A percentile compares a stretch with the other conserved stretches of the same genome.
Conservation (phyloP, 768 basidiomycete genomes). For the Clitopilus passeckerianus region DNA sequence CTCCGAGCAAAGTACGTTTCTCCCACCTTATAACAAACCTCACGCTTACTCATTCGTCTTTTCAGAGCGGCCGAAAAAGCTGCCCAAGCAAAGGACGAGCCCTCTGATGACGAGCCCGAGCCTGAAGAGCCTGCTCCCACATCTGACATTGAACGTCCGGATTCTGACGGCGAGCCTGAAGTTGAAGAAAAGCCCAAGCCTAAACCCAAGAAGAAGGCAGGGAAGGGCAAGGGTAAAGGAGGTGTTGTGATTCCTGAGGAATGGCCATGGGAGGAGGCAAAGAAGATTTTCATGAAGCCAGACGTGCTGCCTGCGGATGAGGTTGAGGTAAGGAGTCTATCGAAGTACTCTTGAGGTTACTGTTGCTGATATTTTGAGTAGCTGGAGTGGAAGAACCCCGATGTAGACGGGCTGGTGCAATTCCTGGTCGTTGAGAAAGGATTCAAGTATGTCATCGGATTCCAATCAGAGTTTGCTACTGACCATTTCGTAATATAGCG, state of each 20-base stretch:
- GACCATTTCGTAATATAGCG: conserved; percentile 43
- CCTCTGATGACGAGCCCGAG: conserved; percentile 17
- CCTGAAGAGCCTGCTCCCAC: conserved; percentile 36
- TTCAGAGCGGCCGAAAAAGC: conserved; percentile 40
- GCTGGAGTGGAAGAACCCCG: conserved; percentile 94
- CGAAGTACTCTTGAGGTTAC: background rate
- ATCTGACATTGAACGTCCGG: conserved; percentile 40
- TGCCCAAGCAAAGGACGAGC: conserved; percentile 19
- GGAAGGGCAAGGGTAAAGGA: conserved; percentile 65
- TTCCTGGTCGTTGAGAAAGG: conserved; percentile 95
- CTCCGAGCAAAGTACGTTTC: conserved; percentile 65
- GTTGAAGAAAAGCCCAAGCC: conserved; percentile 25
- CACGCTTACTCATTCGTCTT: background rate
- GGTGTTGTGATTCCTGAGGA: conserved; percentile 85
- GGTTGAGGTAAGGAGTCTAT: conserved; percentile 56
- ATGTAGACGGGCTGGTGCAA: conserved; percentile 88
- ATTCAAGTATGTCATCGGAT: conserved; percentile 64
- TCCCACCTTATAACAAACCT: background rate
- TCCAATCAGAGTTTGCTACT: background rate
- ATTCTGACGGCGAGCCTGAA: conserved; percentile 21
- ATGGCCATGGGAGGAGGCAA: conserved; percentile 97
- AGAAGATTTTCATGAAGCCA: conserved; percentile 83
- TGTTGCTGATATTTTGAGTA: conserved; percentile 23
- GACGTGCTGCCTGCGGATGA: conserved; percentile 86
- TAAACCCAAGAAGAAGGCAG: conserved; percentile 36